Conservation (phyloP, 768 basidiomycete species). For the Pulveroboletus sp. region DNA sequence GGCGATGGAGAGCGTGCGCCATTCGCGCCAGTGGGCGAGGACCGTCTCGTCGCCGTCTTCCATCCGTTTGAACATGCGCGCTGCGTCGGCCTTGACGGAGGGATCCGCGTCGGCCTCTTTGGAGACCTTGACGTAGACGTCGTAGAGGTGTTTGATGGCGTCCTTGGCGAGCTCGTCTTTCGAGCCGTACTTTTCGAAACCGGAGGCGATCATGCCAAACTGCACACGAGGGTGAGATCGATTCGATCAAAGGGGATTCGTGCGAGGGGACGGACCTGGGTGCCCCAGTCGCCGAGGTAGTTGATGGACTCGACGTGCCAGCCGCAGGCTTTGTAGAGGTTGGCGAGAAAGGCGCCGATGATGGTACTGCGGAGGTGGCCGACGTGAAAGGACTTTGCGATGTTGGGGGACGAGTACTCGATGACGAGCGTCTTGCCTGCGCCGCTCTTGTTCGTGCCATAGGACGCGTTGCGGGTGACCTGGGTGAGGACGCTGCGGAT, state of each 20-base stretch:
- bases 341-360: constrained; percentile 91
- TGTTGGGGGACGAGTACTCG: constrained; percentile 96
- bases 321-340: constrained; percentile 87
- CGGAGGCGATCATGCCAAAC: constrained; percentile 86
- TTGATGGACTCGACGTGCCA: constrained; percentile 92
- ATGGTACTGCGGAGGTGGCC: constrained; percentile 98
- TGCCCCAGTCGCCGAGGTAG: constrained; percentile 98
- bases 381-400: constrained; percentile 97
- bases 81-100: constrained; percentile 69
- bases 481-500: constrained; percentile 65
- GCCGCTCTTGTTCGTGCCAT: constrained; percentile 76
- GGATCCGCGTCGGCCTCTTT: constrained; percentile 74
- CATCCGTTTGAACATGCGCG: constrained; percentile 90
- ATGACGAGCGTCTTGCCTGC: constrained; percentile 80
- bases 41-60: constrained; percentile 87
- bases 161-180: constrained; percentile 79
- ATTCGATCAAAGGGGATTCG: no score
- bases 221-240: constrained; percentile 27
- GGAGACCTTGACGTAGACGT: constrained; percentile 94
- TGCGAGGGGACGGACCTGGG: constrained; percentile 59
- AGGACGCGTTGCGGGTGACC: constrained; percentile 62
- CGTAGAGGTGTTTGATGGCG: constrained; percentile 91
- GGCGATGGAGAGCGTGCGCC: constrained; percentile 87
- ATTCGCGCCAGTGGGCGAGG: constrained; percentile 84
- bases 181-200: constrained; percentile 89